Evolutionary conservation across 2,329 filamentous ascomycete species (phyloP), one percentile per base, ranked within the genome.

Genomic region (Colletotrichum higginsianum): DNA sequence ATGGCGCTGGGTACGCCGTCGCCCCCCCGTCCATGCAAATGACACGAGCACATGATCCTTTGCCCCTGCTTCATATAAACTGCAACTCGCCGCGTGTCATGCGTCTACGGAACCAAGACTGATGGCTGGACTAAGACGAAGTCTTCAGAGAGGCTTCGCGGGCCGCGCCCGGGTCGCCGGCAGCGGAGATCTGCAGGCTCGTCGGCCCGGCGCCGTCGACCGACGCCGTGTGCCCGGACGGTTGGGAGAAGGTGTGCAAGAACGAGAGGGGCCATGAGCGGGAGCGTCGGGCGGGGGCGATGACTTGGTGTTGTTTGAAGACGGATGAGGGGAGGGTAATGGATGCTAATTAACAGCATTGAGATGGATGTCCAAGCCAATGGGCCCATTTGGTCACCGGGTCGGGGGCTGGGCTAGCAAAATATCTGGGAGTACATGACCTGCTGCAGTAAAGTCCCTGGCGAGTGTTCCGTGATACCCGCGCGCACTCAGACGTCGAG

Each of bases 221-320:
- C 49, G 49, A 55, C 12, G n/a, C n/a, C 16, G n/a, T 35, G 26
- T 63, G 61, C 61, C 61, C 38, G 23, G 35, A 63, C 15, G 49
- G 61, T 4, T 63, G 49, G 49, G 44, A 44, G n/a, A 26, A 46
- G 49, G 23, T 53, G 38, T 50, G 38, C 2, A 35, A 35, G 47
- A 23, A 46, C 16, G 61, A 53, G 16, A 44, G 23, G 38, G 49
- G 49, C 8, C 49, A 26, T 23, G 49, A 18, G n/a, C 35, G 49
- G 7, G 21, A 38, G 4, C 55, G 49, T 35, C 18, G 49, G 35
- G 55, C 61, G 8, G 49, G 21, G 13, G n/a, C 13, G 61, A 63
- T 23, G 16, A 26, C 46, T 2, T 30, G 16, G 9, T 63, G 61
- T 42, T 63, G 61, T 15, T 21, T 46, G 12, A 40, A 44, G 21